Base-by-base conservation (phyloP, 441 rosid genomes). In the Breynia disticha region DNA sequence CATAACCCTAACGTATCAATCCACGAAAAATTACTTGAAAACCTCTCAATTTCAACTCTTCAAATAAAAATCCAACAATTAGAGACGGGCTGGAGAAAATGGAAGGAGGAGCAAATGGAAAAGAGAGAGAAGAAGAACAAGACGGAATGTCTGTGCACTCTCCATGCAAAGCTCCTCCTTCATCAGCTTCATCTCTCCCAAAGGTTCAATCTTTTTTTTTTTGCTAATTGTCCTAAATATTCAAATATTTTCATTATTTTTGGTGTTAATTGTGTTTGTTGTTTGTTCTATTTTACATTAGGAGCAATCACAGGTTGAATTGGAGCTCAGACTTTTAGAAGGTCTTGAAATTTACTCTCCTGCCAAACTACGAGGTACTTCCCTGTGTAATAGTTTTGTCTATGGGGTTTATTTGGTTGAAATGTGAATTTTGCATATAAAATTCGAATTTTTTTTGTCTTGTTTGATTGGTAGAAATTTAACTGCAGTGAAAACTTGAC, bases 121-220 rank as follows among this genome's bases (percentile, higher is more conserved):
- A 37, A 19, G 83, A 65, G 16, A 77, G 75, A 62, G 94, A 86
- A 52, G 88, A 93, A 65, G 96, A 93, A 58, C 96, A 77, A 47
- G 97, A 93, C 41, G 99, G 97, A 21, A 64, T 89, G 72, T 93
- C 97, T 49, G 90, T 84, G 42, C 98, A 84, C 63, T 88, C 97
- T 48, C 97, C 93, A 0, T 89, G 93, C 72, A 93, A 93, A 72
- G 86, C 93, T 64, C 85, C 93, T 16, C 93, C 79, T 47, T 89
- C 99, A 43, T 84, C 96, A 16, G 97, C 93, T 49, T 82, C 97
- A 18, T 86, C 99, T 69, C 93, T 84, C 55, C 73, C 95, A 32
- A 86, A 91, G 95, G 96, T 87, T n/a, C n/a, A n/a, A n/a, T n/a
- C n/a, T n/a, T 58, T 22, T 45, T 53, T 44, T 47, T n/a, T 8